Evolutionary conservation across 108 stramenopile species (phyloP), one percentile per base, ranked within the genome.

Genomic region (Cyclotella sp.): DNA sequence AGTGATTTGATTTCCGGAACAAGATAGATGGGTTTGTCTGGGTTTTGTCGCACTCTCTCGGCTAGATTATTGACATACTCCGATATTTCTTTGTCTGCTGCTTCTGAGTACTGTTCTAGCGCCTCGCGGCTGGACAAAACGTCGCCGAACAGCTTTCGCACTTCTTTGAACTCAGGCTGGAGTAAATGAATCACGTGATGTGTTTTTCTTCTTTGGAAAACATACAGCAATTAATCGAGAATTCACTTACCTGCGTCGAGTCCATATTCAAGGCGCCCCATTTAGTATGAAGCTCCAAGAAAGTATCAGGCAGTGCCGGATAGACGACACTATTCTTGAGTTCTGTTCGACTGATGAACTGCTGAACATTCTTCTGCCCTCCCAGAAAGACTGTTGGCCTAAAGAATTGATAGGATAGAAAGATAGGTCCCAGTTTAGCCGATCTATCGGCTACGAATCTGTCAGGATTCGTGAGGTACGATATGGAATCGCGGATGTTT

Each of bases 201-300:
- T 7, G 34, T 34, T 5, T 5, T 2, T 34, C 34, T 34, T 34
- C 34, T 34, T 2, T 6, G 34, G 34, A 34, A 2, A 5, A 2
- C 4, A 5, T 2, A 34, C 4, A 34, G 34, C 34, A 34, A 51
- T 16, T 8, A 19, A 19, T 51, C 19, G 8, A 51, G 3, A 51
- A 51, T 51, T 51, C 49, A 16, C n/a, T n/a, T 16, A 51, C 49
- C 49, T 51, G 49, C 49, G 46, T 78, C 39, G 70, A 19, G 39
- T 79, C 78, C 51, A 79, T 29, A 44, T 79, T 79, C 13, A 79
- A 55, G 18, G 78, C 30, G 6, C 71, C 62, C 78, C 78, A 79
- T 58, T 79, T 67, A 27, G 78, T 79, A 65, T 79, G 78, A 45
- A 79, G 57, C 41, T 79, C 78, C 44, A 45, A 9, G 63, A 79